Evolutionary conservation across 176 grass and related monocot genomes (phyloP), one percentile per base, ranked within the genome.

Genomic region (Carex cristatella): DNA sequence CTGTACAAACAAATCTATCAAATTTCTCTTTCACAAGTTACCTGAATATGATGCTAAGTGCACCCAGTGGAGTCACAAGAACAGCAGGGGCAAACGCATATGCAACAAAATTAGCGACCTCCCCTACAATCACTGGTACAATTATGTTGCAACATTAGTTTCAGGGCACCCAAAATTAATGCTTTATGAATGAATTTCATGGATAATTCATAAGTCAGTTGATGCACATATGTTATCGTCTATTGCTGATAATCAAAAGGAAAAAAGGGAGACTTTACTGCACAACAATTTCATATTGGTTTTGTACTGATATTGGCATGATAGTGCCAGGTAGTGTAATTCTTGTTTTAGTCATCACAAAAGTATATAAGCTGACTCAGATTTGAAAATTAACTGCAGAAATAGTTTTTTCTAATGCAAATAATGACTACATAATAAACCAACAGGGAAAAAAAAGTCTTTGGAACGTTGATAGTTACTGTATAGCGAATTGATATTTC

Each of bases 41-140:
- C 96, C 96, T 99, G 49, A 99, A 90, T 78, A 99, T 99, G 86
- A 99, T 99, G 78, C 96, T 99, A 70, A 99, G 67, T 8, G 96
- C 96, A 83, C 96, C 96, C 40, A 99, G 90, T 78, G 96, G 96
- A 85, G 96, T 99, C 37, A 99, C 93, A 10, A 99, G 88, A 57
- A 99, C 91, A 4, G 96, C 93, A 0, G 96, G 96, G 15, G 96
- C 96, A n/a, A 99, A 95, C 4, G 93, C 93, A 55, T 99, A 99
- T 0, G 96, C 96, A 2, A 95, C 90, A 65, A 99, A 99, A 92
- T 99, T 99, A 9, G 93, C 96, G 3, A 94, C 30, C 85, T 99
- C 96, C 60, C 96, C 96, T 30, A 95, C 85, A 76, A 99, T 94
- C 96, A 95, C 96, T 99, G 88, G 18, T 61, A 70, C 12, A 83